These are phyloP conservation scores for Fusarium sp. DNA, from an alignment of 2,329 filamentous ascomycete genomes.

Conservation along the genomic window DNA sequence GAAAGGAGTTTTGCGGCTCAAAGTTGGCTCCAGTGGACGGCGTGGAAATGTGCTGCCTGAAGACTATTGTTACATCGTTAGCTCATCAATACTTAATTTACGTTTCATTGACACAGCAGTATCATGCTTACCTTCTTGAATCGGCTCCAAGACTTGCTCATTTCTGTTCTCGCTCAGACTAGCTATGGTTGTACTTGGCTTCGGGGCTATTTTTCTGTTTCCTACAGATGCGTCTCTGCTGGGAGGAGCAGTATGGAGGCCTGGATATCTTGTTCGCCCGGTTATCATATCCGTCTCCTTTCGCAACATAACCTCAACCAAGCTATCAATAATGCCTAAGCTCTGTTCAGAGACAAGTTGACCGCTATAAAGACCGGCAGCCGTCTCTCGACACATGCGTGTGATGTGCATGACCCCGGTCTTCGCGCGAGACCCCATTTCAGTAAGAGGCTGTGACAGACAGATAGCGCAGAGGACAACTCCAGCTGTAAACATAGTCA, in stretches of 20 bases:
- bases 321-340: fast-evolving
- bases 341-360: neutral
- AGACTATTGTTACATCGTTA: neutral
- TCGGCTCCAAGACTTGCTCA: neutral
- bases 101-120: fast-evolving
- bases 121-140: neutral
- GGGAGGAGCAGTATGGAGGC: fast-evolving
- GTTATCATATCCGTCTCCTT: neutral
- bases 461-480: neutral
- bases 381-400: neutral
- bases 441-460: neutral
- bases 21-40: fast-evolving
- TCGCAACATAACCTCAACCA: neutral
- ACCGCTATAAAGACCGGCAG: neutral
- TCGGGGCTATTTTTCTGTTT: neutral
- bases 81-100: fast-evolving
- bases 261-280: neutral
- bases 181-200: fast-evolving
- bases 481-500: neutral
- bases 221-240: fast-evolving
- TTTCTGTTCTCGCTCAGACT: fast-evolving
- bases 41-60: neutral
- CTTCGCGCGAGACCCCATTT: fast-evolving
- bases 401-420: neutral
- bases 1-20: fast-evolving